Evolutionary conservation across 2,329 filamentous ascomycete genomes (phyloP).

Genomic region (Botrytis sinoallii): DNA sequence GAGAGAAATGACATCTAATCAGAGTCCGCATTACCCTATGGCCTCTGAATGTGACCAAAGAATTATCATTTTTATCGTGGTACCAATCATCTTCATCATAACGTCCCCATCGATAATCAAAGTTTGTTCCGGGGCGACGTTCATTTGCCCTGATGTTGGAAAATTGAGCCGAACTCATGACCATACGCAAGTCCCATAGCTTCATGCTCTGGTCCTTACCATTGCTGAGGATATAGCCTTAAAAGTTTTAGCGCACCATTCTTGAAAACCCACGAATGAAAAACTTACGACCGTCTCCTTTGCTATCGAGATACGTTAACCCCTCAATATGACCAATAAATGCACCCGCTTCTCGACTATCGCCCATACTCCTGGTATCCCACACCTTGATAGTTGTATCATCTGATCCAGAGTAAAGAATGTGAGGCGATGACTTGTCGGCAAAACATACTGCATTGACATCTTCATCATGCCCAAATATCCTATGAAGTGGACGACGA

Average conservation of each 20-base stretch:
- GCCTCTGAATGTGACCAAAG: constrained; percentile 87
- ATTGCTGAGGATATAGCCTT: constrained; percentile 80
- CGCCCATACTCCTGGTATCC: constrained; percentile 90
- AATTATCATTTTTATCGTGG: constrained; percentile 81
- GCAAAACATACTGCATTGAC: constrained; percentile 98
- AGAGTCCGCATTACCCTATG: constrained; percentile 86
- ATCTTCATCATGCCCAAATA: constrained; percentile 72
- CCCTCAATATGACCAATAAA: constrained; percentile 67
- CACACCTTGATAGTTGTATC: constrained; percentile 93
- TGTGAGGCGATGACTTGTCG: constrained; percentile 82
- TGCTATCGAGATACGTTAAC: constrained; percentile 66
- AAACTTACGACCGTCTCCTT: constrained; percentile 57
- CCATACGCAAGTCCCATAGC: constrained; percentile 90
- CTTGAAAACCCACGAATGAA: not conserved
- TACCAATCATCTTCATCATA: constrained; percentile 66
- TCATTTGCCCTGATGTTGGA: constrained; percentile 53
- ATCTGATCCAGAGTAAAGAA: constrained; percentile 93
- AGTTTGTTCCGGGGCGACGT: constrained; percentile 54
- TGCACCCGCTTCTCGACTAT: constrained; percentile 66
- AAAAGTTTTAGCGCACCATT: constrained; percentile 12
- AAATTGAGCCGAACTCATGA: constrained; percentile 70
- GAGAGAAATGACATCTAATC: constrained; percentile 94
- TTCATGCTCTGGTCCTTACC: constrained; percentile 97
- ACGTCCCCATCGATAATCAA: constrained; percentile 70
- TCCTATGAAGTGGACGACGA: constrained; percentile 62